Evolutionary conservation across 805 yeast genomes (phyloP).

Genomic region (Helenozyma baotianmanensis): DNA sequence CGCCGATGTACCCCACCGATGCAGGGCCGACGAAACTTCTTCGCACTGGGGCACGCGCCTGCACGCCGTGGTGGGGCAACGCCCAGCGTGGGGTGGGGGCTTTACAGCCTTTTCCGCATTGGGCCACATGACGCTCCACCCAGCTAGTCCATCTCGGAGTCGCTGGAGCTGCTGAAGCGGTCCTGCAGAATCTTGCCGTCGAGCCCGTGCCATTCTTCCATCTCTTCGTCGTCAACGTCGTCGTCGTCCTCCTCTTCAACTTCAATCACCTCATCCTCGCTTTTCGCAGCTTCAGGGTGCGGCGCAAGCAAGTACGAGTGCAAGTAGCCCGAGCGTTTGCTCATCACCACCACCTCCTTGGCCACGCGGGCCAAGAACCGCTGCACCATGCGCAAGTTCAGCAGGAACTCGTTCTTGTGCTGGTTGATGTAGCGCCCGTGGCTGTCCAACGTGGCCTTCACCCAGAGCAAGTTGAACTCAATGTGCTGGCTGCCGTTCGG

Average conservation of each 20-base stretch:
- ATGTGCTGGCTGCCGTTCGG: conserved; percentile 65
- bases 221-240: conserved; percentile 10
- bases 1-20: no score
- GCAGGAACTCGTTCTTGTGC: conserved; percentile 58
- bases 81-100: no score
- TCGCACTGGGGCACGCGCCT: no score
- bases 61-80: no score
- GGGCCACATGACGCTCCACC: no score
- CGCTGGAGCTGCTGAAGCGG: conserved; percentile 9
- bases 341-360: conserved; percentile 60
- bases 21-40: no score
- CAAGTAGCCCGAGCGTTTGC: conserved; percentile 51
- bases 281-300: conserved; percentile 4
- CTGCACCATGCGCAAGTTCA: conserved; percentile 64
- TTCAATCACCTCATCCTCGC: conserved; percentile 6
- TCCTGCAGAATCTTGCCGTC: conserved; percentile 7
- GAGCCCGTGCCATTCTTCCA: conserved; percentile 8
- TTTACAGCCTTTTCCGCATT: no score
- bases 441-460: conserved; percentile 56
- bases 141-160: conserved; percentile 14
- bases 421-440: conserved; percentile 75
- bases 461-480: conserved; percentile 82
- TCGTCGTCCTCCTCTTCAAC: conserved; percentile 8
- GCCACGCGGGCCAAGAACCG: conserved; percentile 71
- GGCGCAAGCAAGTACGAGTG: conserved; percentile 44